Percentiles rank a stretch among this genome's conserved stretches.
phyloP scores from a whole-genome alignment of 805 yeast species.

The Wickerhamomyces rabaulensis region DNA sequence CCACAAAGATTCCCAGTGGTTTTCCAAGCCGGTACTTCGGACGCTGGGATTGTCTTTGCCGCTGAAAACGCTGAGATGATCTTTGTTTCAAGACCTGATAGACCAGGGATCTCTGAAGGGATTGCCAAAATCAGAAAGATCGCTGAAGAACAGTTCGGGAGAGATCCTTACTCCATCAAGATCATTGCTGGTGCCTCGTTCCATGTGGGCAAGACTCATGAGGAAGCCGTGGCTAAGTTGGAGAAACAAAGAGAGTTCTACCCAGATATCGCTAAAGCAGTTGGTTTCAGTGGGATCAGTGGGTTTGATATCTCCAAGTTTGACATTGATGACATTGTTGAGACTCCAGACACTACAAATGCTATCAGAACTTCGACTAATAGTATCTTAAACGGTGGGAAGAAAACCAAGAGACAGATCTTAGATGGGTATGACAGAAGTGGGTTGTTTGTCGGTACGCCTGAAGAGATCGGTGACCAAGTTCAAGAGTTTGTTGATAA shows the following conservation, averaged over 20 bases:
- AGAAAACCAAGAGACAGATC: conserved; percentile 16
- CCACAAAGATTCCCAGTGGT: conserved; percentile 38
- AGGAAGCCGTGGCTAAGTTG: conserved; percentile 28
- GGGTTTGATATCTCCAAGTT: neutral
- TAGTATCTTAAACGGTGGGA: conserved; percentile 17
- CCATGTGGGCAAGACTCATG: conserved; percentile 33
- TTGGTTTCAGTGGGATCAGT: neutral
- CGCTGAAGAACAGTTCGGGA: conserved; percentile 29
- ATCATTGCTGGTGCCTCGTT: conserved; percentile 32
- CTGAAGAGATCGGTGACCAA: conserved; percentile 33
- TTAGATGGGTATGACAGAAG: conserved; percentile 26
- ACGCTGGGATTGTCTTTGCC: conserved; percentile 34
- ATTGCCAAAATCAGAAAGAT: conserved; percentile 20
- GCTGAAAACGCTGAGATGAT: conserved; percentile 38
- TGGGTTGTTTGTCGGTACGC: conserved; percentile 28
- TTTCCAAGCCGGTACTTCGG: conserved; percentile 38
- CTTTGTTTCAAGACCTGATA: conserved; percentile 16
- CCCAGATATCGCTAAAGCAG: neutral
- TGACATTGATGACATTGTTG: conserved; percentile 13
- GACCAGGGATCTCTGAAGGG: neutral
- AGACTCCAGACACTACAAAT: neutral
- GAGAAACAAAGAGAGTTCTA: neutral
- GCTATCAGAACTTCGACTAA: conserved; percentile 3
- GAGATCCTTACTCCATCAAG: conserved; percentile 34
- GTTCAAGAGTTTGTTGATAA: conserved; percentile 34